Conservation (phyloP, 495 filamentous ascomycete species). For the Annulohypoxylon moriforme region DNA sequence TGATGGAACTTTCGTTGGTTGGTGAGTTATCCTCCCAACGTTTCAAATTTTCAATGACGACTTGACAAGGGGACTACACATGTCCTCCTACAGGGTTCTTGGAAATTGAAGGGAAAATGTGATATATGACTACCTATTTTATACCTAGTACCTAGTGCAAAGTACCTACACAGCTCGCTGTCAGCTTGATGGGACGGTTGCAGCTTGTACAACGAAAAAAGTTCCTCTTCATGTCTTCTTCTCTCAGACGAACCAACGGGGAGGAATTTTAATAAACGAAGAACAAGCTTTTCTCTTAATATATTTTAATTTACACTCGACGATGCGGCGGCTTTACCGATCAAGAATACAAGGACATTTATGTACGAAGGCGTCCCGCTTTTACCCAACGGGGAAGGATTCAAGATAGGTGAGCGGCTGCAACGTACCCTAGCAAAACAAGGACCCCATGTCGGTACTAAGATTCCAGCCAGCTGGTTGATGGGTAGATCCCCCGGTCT, state of each 20-base stretch:
- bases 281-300: not conserved
- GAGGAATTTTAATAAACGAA: not conserved
- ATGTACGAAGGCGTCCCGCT: conserved; percentile 20
- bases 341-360: not conserved
- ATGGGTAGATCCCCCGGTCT: conserved; percentile 44
- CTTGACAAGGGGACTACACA: conserved; percentile 11
- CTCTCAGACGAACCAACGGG: not conserved
- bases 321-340: not conserved
- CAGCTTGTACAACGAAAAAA: not conserved
- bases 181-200: conserved; percentile 2
- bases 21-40: conserved; percentile 17
- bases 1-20: conserved; percentile 11
- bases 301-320: not conserved
- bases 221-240: not conserved
- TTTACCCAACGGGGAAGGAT: conserved; percentile 26
- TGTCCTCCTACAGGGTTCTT: conserved; percentile 15
- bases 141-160: too few relatives aligned
- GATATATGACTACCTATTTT: conserved; percentile 31
- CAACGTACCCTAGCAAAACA: conserved; percentile 25
- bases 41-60: conserved; percentile 28
- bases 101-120: conserved; percentile 24
- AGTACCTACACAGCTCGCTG: conserved; percentile 18
- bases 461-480: conserved; percentile 50
- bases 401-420: conserved; percentile 28
- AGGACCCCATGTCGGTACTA: conserved; percentile 28